Percentiles rank a stretch among this genome's conserved stretches.
phyloP scores from a whole-genome alignment of 1,284 basidiomycete species.

The Rhodotorula sp. region DNA sequence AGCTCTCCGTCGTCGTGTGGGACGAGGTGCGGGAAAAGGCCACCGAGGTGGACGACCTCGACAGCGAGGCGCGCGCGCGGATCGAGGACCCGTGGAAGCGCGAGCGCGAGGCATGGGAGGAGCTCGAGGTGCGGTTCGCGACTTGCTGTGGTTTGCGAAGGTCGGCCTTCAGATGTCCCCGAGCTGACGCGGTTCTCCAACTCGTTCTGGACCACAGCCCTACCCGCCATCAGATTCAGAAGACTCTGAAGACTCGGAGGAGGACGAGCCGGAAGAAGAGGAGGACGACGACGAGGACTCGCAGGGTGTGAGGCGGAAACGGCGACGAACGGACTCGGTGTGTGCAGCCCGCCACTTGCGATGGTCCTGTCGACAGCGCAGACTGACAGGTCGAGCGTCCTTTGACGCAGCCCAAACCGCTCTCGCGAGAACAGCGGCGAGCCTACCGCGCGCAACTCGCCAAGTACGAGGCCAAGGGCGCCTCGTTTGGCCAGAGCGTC shows the following conservation, averaged over 20 bases:
- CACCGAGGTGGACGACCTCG: slow-evolving; percentile 42
- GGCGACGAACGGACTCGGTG: slow-evolving; percentile 36
- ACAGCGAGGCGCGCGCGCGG: slow-evolving; percentile 34
- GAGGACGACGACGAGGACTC: slow-evolving; percentile 55
- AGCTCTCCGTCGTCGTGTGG: slow-evolving; percentile 72
- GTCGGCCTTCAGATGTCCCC: not conserved
- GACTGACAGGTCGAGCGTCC: too few relatives aligned
- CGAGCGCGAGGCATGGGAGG: slow-evolving; percentile 73
- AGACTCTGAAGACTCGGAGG: slow-evolving; percentile 56
- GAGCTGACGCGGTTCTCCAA: too few relatives aligned
- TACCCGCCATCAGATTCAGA: slow-evolving; percentile 72
- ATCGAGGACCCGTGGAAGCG: slow-evolving; percentile 51
- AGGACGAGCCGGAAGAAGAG: slow-evolving; percentile 47
- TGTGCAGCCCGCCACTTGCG: not conserved
- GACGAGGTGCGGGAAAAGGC: slow-evolving; percentile 72
- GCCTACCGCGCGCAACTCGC: slow-evolving; percentile 65
- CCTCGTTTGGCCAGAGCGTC: slow-evolving; percentile 84
- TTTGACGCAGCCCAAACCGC: slow-evolving; percentile 19
- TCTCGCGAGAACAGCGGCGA: slow-evolving; percentile 65
- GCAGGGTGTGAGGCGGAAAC: slow-evolving; percentile 38
- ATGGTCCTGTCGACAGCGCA: too few relatives aligned
- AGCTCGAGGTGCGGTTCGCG: slow-evolving; percentile 64
- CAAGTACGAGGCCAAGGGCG: slow-evolving; percentile 82
- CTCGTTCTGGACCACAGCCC: slow-evolving; percentile 56
- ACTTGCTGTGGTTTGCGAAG: not conserved